Conservation (phyloP, 306 rosid species). For the Abrus precatorius region DNA sequence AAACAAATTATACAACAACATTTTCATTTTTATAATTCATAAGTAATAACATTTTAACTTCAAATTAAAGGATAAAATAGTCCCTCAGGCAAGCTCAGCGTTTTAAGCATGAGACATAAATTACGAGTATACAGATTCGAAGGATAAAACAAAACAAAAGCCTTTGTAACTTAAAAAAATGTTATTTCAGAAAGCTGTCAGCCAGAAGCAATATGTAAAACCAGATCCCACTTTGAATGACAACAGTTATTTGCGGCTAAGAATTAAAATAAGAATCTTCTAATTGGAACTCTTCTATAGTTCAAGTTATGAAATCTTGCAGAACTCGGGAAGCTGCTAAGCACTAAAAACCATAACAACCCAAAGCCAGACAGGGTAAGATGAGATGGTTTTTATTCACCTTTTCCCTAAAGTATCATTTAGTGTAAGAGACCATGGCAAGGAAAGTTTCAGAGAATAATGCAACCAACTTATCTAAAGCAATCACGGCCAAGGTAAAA, state of each 20-base stretch:
- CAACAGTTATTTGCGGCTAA: not conserved
- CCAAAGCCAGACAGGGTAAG: not conserved
- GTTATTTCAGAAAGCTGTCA: not conserved
- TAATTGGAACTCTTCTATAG: not conserved
- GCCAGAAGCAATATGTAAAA: not conserved
- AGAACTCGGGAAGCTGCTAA: constrained; percentile 3
- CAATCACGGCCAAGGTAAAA: not conserved
- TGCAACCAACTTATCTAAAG: not conserved
- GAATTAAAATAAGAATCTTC: not conserved
- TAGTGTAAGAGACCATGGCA: constrained; percentile 18
- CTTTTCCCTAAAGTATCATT: not conserved
- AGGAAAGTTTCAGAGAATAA: constrained; percentile 22
- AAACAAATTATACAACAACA: not conserved
- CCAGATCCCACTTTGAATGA: constrained; percentile 18
- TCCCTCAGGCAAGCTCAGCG: not conserved
- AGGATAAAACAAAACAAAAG: not conserved
- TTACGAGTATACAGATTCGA: not conserved
- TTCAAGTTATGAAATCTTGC: not conserved
- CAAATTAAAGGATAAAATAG: not conserved
- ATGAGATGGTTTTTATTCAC: constrained; percentile 12
- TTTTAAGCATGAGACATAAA: not conserved
- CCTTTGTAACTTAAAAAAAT: not conserved
- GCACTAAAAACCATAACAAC: constrained; percentile 18
- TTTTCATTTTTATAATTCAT: too few species aligned
- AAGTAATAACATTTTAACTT: not conserved